Percentiles rank a stretch among this genome's conserved stretches.
Evolutionary conservation across 2,329 filamentous ascomycete genomes (phyloP).

Genomic region (Colletotrichum spaethianum): DNA sequence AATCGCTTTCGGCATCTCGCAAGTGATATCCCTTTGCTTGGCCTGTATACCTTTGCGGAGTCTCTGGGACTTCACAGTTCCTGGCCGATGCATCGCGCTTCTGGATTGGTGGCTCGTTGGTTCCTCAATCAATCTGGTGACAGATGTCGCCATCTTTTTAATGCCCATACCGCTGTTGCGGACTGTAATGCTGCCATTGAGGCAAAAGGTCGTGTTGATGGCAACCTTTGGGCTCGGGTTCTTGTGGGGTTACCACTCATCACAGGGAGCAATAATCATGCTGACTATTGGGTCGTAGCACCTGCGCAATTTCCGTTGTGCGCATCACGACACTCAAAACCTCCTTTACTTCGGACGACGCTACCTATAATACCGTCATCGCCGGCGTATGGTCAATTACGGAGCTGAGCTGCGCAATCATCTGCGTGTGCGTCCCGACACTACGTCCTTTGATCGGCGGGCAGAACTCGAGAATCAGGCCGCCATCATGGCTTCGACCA

Average conservation of each 20-base stretch:
- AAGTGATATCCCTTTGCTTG: conserved; percentile 47
- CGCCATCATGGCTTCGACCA: neutral
- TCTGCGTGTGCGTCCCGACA: conserved; percentile 57
- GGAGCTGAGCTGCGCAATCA: conserved; percentile 55
- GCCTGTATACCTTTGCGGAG: conserved; percentile 47
- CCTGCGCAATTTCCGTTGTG: conserved; percentile 47
- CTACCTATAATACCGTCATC: conserved; percentile 51
- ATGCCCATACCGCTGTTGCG: conserved; percentile 46
- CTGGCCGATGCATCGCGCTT: conserved; percentile 45
- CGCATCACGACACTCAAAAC: conserved; percentile 50
- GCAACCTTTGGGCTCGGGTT: conserved; percentile 46
- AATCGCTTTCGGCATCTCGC: conserved; percentile 46
- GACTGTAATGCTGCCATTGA: conserved; percentile 40
- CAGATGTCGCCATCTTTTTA: conserved; percentile 45
- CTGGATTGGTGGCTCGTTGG: conserved; percentile 48
- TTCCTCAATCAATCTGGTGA: conserved; percentile 47
- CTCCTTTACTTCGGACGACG: conserved; percentile 48
- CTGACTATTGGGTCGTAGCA: conserved; percentile 32
- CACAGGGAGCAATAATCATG: neutral
- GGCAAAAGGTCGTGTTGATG: conserved; percentile 44
- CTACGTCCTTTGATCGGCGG: conserved; percentile 49
- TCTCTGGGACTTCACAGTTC: conserved; percentile 45
- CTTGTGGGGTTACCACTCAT: conserved; percentile 41
- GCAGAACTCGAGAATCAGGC: neutral
- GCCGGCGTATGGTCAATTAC: conserved; percentile 54